phyloP scores from a whole-genome alignment of 75 land plant species.

The Pinus tabuliformis region DNA sequence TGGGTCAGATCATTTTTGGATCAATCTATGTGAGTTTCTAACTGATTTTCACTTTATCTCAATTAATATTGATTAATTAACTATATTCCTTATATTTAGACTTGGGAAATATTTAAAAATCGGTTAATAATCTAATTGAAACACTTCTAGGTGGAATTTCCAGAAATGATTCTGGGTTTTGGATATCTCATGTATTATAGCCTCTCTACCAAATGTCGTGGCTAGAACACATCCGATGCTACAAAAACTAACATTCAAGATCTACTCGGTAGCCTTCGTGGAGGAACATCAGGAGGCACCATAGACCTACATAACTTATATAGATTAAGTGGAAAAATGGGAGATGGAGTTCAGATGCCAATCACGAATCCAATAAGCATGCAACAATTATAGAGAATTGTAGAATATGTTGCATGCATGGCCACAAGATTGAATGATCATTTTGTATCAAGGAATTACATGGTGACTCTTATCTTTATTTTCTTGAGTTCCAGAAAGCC shows the following conservation, averaged over 20 bases:
- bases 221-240: too few relatives aligned
- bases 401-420: conserved; percentile 15
- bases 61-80: too few relatives aligned
- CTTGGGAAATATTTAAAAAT: too few relatives aligned
- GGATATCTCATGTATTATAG: too few relatives aligned
- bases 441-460: conserved; percentile 41
- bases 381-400: conserved; percentile 56
- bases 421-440: conserved; percentile 45
- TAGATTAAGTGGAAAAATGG: conserved; percentile 43
- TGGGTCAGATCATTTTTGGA: too few relatives aligned
- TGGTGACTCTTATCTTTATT: conserved; percentile 45
- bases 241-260: conserved; percentile 11
- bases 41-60: too few relatives aligned
- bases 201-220: too few relatives aligned
- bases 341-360: conserved; percentile 33
- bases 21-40: too few relatives aligned
- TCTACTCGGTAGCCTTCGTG: conserved; percentile 39
- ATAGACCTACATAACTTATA: conserved; percentile 46
- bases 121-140: too few relatives aligned
- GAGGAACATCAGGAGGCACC: conserved; percentile 13
- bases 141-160: too few relatives aligned
- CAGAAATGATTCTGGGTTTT: too few relatives aligned
- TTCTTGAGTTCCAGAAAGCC: conserved; percentile 60
- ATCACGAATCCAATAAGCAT: conserved; percentile 61
- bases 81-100: too few relatives aligned